Conservation (phyloP, 176 grass and related monocot genomes). For the Rhynchospora pubera region DNA sequence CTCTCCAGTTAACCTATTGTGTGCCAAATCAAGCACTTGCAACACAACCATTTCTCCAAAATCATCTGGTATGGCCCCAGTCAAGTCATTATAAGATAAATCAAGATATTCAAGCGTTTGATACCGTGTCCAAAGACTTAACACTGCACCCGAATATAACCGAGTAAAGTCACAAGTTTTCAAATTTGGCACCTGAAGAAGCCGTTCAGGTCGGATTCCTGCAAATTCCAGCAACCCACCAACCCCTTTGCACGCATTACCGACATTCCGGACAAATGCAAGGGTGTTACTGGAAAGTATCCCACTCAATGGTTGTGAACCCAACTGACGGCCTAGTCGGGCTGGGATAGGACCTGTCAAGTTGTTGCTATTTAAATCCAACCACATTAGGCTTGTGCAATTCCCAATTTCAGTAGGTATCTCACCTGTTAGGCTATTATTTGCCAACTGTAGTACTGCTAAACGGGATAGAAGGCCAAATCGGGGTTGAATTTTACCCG, state of each 20-base stretch:
- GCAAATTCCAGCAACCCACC: slow-evolving; percentile 90
- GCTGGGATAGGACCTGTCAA: slow-evolving; percentile 59
- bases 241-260: slow-evolving; percentile 91
- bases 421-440: slow-evolving; percentile 61
- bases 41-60: slow-evolving; percentile 82
- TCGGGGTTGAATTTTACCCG: slow-evolving; percentile 50
- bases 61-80: slow-evolving; percentile 55
- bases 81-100: slow-evolving; percentile 73
- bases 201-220: slow-evolving; percentile 78
- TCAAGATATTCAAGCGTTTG: slow-evolving; percentile 90
- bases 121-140: slow-evolving; percentile 78
- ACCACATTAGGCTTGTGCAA: slow-evolving; percentile 91
- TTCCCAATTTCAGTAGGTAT: slow-evolving; percentile 66
- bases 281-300: slow-evolving; percentile 87
- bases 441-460: slow-evolving; percentile 80
- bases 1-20: slow-evolving; percentile 67
- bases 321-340: slow-evolving; percentile 67
- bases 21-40: slow-evolving; percentile 80
- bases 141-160: slow-evolving; percentile 74
- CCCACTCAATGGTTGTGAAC: slow-evolving; percentile 58
- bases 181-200: slow-evolving; percentile 81
- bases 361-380: slow-evolving; percentile 79
- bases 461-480: slow-evolving; percentile 66
- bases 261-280: slow-evolving; percentile 81
- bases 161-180: slow-evolving; percentile 94